Percentiles rank a stretch among this genome's conserved stretches.
Evolutionary conservation across 306 rosid genomes (phyloP).

Genomic region (Neltuma alba): DNA sequence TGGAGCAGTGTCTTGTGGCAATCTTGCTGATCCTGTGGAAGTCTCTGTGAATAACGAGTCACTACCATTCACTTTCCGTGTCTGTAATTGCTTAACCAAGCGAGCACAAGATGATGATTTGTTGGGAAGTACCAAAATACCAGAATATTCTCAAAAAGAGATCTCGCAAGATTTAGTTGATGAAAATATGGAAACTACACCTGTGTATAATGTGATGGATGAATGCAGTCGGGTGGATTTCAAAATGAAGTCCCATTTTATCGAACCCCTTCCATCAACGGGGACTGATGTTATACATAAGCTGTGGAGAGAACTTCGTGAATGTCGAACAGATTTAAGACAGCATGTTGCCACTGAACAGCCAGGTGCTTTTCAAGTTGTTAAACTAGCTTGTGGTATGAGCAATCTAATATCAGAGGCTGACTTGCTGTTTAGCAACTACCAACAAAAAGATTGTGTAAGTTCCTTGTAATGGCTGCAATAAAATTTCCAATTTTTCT

Average conservation of each 20-base stretch:
- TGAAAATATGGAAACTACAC: conserved; percentile 47
- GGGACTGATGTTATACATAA: conserved; percentile 52
- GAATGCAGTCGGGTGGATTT: conserved; percentile 65
- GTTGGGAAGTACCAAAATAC: conserved; percentile 42
- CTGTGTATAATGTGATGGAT: conserved; percentile 51
- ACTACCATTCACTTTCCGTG: conserved; percentile 33
- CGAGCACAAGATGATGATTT: conserved; percentile 35
- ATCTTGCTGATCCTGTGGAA: conserved; percentile 39
- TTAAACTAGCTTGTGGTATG: conserved; percentile 58
- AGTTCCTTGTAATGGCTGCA: conserved; percentile 35
- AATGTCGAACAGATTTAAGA: conserved; percentile 51
- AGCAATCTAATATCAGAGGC: conserved; percentile 75
- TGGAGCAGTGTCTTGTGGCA: conserved; percentile 47
- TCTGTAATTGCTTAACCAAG: conserved; percentile 23
- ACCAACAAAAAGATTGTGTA: conserved; percentile 56
- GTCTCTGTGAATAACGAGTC: conserved; percentile 45
- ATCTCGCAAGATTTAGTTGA: conserved; percentile 44
- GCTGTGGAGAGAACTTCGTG: conserved; percentile 67
- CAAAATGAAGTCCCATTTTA: conserved; percentile 28
- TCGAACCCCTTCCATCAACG: conserved; percentile 42
- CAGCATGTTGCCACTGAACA: conserved; percentile 55
- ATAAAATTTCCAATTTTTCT: conserved; percentile 12
- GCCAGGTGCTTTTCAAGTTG: conserved; percentile 49
- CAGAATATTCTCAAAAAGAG: conserved; percentile 47
- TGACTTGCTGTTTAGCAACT: conserved; percentile 60